Conservation (phyloP, 23 red algal species). For the Gracilaria caudata region DNA sequence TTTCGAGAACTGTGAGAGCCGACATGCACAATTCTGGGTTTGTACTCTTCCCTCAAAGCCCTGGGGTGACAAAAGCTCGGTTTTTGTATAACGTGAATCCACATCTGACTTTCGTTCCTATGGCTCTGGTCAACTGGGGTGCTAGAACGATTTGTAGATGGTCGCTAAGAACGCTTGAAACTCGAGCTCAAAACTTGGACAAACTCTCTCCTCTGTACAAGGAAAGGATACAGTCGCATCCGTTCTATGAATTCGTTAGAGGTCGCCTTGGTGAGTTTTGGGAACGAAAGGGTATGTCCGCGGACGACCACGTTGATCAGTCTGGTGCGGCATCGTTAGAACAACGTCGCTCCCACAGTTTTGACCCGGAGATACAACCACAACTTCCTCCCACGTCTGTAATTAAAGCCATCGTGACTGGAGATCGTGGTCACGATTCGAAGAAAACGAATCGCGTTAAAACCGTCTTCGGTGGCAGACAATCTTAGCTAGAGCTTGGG, state of each 20-base stretch:
- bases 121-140: constrained; percentile 75
- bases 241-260: constrained; percentile 49
- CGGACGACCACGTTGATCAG: neutral
- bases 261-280: constrained; percentile 40
- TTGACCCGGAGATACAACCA: constrained; percentile 50
- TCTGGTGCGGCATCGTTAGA: neutral
- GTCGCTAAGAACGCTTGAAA: constrained; percentile 57
- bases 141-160: constrained; percentile 64
- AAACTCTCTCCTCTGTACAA: constrained; percentile 45
- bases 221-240: constrained; percentile 25
- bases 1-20: constrained; percentile 21
- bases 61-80: constrained; percentile 42
- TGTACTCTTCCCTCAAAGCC: constrained; percentile 57
- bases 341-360: constrained; percentile 37
- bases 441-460: constrained; percentile 14
- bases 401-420: constrained; percentile 38
- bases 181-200: constrained; percentile 58
- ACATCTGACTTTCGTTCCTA: constrained; percentile 60
- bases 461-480: neutral
- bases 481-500: neutral
- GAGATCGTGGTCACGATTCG: constrained; percentile 3
- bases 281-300: constrained; percentile 33
- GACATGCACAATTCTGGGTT: constrained; percentile 58
- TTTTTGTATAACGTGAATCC: constrained; percentile 76
- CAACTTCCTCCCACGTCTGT: constrained; percentile 29